A percentile compares a stretch with the other conserved stretches of the same genome.
phyloP scores from a whole-genome alignment of 164 flowering plant species.

The Piper longum region DNA sequence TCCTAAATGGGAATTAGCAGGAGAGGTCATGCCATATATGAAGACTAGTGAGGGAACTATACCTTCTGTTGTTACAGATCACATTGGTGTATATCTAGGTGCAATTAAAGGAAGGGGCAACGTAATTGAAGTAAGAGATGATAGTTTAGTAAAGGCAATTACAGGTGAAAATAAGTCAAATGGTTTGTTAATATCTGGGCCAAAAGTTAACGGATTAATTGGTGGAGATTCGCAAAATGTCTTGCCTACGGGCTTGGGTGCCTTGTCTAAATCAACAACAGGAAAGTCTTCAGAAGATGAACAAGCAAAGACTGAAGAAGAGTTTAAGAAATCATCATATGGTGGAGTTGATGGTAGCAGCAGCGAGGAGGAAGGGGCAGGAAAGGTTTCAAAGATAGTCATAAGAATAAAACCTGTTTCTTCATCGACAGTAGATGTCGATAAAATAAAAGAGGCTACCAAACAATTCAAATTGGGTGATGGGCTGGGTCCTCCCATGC shows the following conservation, averaged over 20 bases:
- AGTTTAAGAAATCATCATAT: constrained; percentile 80
- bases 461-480: constrained; percentile 78
- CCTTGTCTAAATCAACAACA: constrained; percentile 27
- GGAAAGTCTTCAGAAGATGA: constrained; percentile 55
- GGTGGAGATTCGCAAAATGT: constrained; percentile 24
- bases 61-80: constrained; percentile 79
- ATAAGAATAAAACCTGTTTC: constrained; percentile 78
- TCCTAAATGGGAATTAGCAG: constrained; percentile 95
- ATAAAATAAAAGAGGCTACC: constrained; percentile 95
- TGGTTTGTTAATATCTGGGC: constrained; percentile 28
- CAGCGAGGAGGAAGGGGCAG: constrained; percentile 72
- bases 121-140: constrained; percentile 83
- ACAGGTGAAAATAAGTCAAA: constrained; percentile 30
- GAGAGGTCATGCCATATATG: constrained; percentile 98
- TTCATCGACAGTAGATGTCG: constrained; percentile 73
- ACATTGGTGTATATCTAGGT: constrained; percentile 92
- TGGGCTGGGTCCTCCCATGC: constrained; percentile 54
- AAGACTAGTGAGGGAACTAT: constrained; percentile 87
- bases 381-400: constrained; percentile 59
- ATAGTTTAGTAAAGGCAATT: constrained; percentile 64
- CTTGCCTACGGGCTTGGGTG: constrained; percentile 51
- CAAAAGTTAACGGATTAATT: constrained; percentile 22
- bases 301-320: constrained; percentile 93
- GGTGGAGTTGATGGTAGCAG: constrained; percentile 74
- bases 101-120: constrained; percentile 89